These are phyloP conservation scores for Pichia sp. DNA, from an alignment of 1,139 yeast genomes.

Conservation along the genomic window DNA sequence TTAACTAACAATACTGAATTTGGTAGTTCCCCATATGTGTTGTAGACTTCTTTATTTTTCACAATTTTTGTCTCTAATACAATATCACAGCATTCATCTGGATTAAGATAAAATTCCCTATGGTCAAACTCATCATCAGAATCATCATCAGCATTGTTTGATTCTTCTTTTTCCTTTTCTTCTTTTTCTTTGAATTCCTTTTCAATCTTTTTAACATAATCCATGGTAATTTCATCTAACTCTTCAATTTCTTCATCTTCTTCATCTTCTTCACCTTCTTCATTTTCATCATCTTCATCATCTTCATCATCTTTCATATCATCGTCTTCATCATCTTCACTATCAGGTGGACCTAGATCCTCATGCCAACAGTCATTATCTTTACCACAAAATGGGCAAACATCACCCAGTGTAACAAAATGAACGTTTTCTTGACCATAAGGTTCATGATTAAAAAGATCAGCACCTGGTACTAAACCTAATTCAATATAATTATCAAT, in stretches of 20 bases:
- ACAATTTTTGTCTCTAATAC: conserved; percentile 37
- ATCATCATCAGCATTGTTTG: conserved; percentile 26
- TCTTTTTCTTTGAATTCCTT: conserved; percentile 25
- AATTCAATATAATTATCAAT: conserved; percentile 70
- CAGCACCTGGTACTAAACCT: conserved; percentile 87
- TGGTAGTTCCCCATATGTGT: conserved; percentile 69
- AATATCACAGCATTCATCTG: conserved; percentile 54
- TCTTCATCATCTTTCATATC: conserved; percentile 26
- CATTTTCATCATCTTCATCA: conserved; percentile 23
- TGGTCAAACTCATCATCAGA: conserved; percentile 10
- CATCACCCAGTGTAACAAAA: conserved; percentile 66
- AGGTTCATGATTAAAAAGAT: conserved; percentile 71
- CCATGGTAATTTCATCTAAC: conserved; percentile 35
- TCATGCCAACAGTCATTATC: conserved; percentile 49
- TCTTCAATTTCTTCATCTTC: conserved; percentile 24
- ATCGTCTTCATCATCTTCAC: conserved; percentile 26
- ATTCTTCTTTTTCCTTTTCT: conserved; percentile 31
- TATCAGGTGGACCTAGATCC: conserved; percentile 28
- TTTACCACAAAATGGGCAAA: conserved; percentile 71
- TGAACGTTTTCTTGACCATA: conserved; percentile 56
- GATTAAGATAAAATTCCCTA: conserved; percentile 24
- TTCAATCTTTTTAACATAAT: conserved; percentile 34
- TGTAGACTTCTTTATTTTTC: conserved; percentile 57
- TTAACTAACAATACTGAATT: conserved; percentile 63
- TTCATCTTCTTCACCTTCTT: conserved; percentile 20